Evolutionary conservation across 2,329 filamentous ascomycete species (phyloP), one percentile per base, ranked within the genome.

Genomic region (Dactylellina leptospora): DNA sequence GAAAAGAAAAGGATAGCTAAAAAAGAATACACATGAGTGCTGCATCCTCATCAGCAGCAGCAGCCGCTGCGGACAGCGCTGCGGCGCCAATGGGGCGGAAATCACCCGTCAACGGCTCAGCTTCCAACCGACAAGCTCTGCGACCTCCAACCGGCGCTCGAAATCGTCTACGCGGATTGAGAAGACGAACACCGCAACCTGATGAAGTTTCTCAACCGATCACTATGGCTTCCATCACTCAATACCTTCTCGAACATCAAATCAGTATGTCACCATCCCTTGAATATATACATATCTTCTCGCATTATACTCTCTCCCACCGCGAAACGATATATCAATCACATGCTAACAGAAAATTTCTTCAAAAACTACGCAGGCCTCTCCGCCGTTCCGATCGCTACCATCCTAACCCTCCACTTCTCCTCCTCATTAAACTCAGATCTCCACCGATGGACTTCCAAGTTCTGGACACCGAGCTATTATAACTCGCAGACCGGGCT

Each of bases 391-490:
- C 87, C 95, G 68, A 83, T 97, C 74, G 87, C 91, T 64, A 87
- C 96, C 75, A 87, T 97, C 75, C 87, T 90, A 79, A 87, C 96
- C 75, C 87, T 91, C 62, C 92, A 97, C 82, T 82, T 88, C 77
- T 88, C 89, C 78, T 92, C 96, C 79, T 92, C 93, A 55, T n/a
- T 33, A n/a, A 38, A 64, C 40, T 73, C 69, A 5, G 89, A 88
- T 77, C 87, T 92, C 51, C 87, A 91, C 75, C 83, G 85, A 58
- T 87, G 90, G 77, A 96, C 92, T n/a, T 84, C 85, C 77, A 95
- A 93, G 76, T 96, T 96, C 83, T 92, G 96, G 81, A 85, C 87
- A 63, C 85, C 97, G 68, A 93, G 91, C 66, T 95, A 97, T 82
- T 88, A 89, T 80, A 90, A 93, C 78, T 81, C 86, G 0, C 78